These are phyloP conservation scores for Lepidium didymum DNA, from an alignment of 345 rosid species.

Conservation along the genomic window DNA sequence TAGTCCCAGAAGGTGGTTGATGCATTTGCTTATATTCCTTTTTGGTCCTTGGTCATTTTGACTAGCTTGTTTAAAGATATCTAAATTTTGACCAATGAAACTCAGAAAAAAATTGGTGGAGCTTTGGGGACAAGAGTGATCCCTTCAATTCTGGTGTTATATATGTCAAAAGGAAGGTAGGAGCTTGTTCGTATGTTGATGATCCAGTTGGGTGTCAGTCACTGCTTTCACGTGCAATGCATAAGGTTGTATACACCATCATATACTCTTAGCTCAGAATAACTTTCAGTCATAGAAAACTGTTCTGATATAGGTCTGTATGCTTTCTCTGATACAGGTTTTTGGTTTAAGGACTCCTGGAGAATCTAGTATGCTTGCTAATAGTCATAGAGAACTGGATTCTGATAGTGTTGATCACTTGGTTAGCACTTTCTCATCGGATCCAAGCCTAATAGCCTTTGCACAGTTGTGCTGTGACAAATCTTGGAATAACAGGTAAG, in stretches of 20 bases:
- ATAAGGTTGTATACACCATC: slow-evolving; percentile 52
- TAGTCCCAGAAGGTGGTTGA: slow-evolving; percentile 69
- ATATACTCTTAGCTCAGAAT: slow-evolving; percentile 2
- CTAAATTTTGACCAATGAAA: slow-evolving; percentile 1
- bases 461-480: slow-evolving; percentile 85
- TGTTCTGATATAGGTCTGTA: neutral
- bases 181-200: slow-evolving; percentile 95
- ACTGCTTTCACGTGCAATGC: slow-evolving; percentile 90
- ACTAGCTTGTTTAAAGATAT: neutral
- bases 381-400: slow-evolving; percentile 37
- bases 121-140: slow-evolving; percentile 55
- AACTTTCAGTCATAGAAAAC: neutral
- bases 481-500: slow-evolving; percentile 77
- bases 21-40: slow-evolving; percentile 2
- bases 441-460: slow-evolving; percentile 92
- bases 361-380: slow-evolving; percentile 29
- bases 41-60: neutral
- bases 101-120: slow-evolving; percentile 91
- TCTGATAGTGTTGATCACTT: slow-evolving; percentile 72
- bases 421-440: slow-evolving; percentile 91
- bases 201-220: slow-evolving; percentile 95
- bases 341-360: slow-evolving; percentile 60
- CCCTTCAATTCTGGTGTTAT: slow-evolving; percentile 84
- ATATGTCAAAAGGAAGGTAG: slow-evolving; percentile 86
- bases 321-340: slow-evolving; percentile 43